Base-by-base conservation (phyloP, 2,329 filamentous ascomycete genomes). In the Biscogniauxia mediterranea region DNA sequence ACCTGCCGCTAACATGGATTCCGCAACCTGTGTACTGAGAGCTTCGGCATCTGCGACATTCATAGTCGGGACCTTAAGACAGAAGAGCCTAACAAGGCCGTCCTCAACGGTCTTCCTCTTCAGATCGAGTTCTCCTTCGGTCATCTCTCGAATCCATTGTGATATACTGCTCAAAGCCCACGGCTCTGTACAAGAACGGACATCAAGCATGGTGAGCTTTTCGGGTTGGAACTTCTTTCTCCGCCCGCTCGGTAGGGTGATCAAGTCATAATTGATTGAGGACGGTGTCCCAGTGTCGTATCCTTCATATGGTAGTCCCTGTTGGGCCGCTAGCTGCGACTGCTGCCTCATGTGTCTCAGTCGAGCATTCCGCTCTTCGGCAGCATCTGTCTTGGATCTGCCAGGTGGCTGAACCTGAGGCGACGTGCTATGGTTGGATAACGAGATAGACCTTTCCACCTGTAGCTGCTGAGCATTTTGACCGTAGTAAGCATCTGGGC, bases 21-120 rank as follows among this genome's bases (percentile, higher is more conserved):
- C 81, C 1, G 96, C 88, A 0, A 97, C 91, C 50, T 86, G 87
- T 61, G 86, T 85, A 64, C 91, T 92, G 56, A 99, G 81, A 0
- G 89, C 89, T 74, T 99, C 95, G 0, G 95, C 95, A 80, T 99
- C 96, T 5, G 94, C 93, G 51, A 95, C 94, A 69, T 99, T 98
- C 92, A 99, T 97, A 0, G 93, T 99, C 0, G 95, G 93, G 0
- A 99, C 93, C 76, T 97, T 98, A 77, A 91, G 86, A 1, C 92
- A 96, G 74, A 99, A 98, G 6, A 99, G 81, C 28, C 89, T 90
- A 51, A 97, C 88, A 51, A 99, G 82, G 2, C 92, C 93, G 68
- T 98, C 93, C 61, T 92, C 89, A 56, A 99, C 88, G 1, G 90
- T 89, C 71, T 92, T 91, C 71, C 90, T 86, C 73, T 90, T 93